A percentile compares a stretch with the other conserved stretches of the same genome.
Conservation (phyloP, 352 stramenopile species). For the Pythium oligandrum region DNA sequence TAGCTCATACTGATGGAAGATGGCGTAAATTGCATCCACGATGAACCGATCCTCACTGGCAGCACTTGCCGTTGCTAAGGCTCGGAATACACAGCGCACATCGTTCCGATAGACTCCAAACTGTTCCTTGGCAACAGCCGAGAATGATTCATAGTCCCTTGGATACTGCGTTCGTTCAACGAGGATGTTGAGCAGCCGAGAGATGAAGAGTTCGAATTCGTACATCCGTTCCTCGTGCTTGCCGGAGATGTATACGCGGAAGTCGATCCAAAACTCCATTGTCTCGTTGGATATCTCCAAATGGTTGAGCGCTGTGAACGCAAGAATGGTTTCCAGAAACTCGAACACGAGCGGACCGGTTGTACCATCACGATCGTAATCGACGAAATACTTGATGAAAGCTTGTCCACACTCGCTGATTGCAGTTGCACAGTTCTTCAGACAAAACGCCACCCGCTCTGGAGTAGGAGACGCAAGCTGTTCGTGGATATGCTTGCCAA, state of each 20-base stretch:
- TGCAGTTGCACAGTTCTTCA: slow-evolving; percentile 43
- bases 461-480: slow-evolving; percentile 13
- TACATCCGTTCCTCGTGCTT: slow-evolving; percentile 70
- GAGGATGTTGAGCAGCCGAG: slow-evolving; percentile 57
- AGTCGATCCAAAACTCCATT: slow-evolving; percentile 83
- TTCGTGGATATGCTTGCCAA: slow-evolving; percentile 55
- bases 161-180: slow-evolving; percentile 70
- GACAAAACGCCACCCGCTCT: slow-evolving; percentile 34
- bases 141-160: slow-evolving; percentile 41
- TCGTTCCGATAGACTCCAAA: slow-evolving; percentile 70
- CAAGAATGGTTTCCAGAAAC: slow-evolving; percentile 66
- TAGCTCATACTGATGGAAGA: slow-evolving; percentile 69
- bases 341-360: slow-evolving; percentile 67
- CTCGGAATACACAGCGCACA: slow-evolving; percentile 69
- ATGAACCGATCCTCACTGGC: slow-evolving; percentile 77
- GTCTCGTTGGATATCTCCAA: slow-evolving; percentile 71
- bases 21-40: slow-evolving; percentile 62
- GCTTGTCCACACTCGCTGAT: slow-evolving; percentile 73
- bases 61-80: slow-evolving; percentile 62
- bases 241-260: slow-evolving; percentile 64
- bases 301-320: slow-evolving; percentile 61
- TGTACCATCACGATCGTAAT: slow-evolving; percentile 56
- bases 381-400: slow-evolving; percentile 80
- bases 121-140: slow-evolving; percentile 45
- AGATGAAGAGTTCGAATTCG: slow-evolving; percentile 70